These are phyloP conservation scores for Chaetoceros muelleri DNA, from an alignment of 108 stramenopile genomes.

Conservation along the genomic window DNA sequence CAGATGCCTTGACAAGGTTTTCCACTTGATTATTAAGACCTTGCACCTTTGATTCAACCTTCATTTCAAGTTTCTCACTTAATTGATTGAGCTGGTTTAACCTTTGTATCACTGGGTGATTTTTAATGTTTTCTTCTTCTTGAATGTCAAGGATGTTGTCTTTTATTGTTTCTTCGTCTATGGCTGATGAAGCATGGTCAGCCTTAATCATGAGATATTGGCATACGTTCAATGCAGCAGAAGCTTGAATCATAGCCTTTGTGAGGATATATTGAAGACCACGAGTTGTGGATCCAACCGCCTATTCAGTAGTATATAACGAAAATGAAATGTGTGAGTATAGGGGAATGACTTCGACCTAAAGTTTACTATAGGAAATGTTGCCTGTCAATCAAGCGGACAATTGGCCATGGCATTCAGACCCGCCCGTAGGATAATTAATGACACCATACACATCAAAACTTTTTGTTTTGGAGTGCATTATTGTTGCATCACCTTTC, in stretches of 20 bases:
- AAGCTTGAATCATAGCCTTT: constrained; percentile 54
- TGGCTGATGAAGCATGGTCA: constrained; percentile 11
- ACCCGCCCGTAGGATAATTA: constrained; percentile 62
- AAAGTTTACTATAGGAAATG: constrained; percentile 2
- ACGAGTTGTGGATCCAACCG: constrained; percentile 52
- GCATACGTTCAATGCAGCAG: constrained; percentile 56
- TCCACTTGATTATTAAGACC: constrained; percentile 43
- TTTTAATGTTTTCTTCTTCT: constrained; percentile 24
- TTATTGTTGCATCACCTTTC: constrained; percentile 72
- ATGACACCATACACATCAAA: constrained; percentile 12
- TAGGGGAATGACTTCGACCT: background rate
- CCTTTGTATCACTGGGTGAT: constrained; percentile 71
- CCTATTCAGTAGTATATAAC: constrained; percentile 26
- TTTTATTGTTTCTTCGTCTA: constrained; percentile 1
- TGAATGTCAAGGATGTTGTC: constrained; percentile 11
- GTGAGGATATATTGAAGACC: constrained; percentile 67
- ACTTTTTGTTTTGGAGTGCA: background rate
- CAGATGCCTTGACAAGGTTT: constrained; percentile 58
- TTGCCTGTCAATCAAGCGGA: constrained; percentile 65
- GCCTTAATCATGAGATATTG: constrained; percentile 71
- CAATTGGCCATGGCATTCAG: constrained; percentile 14
- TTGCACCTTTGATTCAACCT: constrained; percentile 37
- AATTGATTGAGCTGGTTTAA: constrained; percentile 53
- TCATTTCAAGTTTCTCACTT: constrained; percentile 40
- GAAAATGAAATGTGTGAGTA: background rate